Base-by-base conservation (phyloP, 2,329 filamentous ascomycete genomes). In the Colletotrichum limetticola region DNA sequence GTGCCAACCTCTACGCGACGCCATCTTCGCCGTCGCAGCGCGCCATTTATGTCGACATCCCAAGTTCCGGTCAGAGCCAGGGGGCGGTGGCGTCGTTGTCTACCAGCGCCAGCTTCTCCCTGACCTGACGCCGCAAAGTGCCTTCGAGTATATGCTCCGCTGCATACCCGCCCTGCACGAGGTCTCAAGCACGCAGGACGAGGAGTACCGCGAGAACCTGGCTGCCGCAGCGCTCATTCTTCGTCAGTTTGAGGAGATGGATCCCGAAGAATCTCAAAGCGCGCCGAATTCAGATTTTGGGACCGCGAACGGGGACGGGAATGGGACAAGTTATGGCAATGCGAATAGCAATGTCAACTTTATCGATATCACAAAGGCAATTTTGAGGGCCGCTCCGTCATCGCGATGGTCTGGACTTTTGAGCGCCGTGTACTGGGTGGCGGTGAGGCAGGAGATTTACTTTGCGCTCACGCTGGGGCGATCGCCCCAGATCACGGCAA, bases 371-470 rank as follows among this genome's bases (percentile, higher is more conserved):
- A 84, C 84, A 11, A 82, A 84, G 49, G 81, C 82, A 0, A 82
- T 84, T 2, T 66, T 84, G 19, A 75, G 83, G 35, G 83, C 82
- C 56, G 79, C 81, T 3, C 81, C 82, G 1, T 14, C 37, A 16
- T 81, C 82, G 1, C 78, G 81, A 63, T 78, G 80, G 22, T 78
- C 83, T n/a, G 80, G 81, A 28, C 76, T 84, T 16, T 81, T 83
- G 63, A 83, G 83, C 55, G 83, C 83, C 0, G 79, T 82, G 7
- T 84, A 84, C 66, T 84, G 83, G 83, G 84, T 84, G 78, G 83
- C 83, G 2, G 77, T 84, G 24, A 67, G 83, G 32, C 83, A 84
- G 65, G 83, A 84, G 55, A 83, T 84, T 4, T 84, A 82, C 68
- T 82, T 84, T 61, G 83, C 83, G 0, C 82, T 84, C 49, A 84